Percentiles rank a stretch among this genome's conserved stretches.
phyloP scores from a whole-genome alignment of 2,329 filamentous ascomycete genomes.

The Verticillium isaacii region DNA sequence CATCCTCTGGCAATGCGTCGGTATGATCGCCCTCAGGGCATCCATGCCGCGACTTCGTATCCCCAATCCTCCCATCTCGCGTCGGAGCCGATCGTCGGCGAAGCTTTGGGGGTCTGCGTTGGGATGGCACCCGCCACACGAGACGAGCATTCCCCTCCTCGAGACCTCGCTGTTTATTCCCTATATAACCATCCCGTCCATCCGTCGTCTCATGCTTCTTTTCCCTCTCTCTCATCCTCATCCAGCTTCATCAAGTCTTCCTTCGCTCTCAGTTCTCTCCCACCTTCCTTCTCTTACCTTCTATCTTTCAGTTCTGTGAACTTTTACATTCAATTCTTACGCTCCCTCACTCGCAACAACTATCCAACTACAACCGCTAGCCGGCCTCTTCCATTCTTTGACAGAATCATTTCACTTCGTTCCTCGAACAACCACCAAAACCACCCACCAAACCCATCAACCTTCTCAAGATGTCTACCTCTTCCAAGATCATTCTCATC shows the following conservation, averaged over 20 bases:
- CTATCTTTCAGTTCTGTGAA: conserved; percentile 31
- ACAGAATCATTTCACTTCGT: conserved; percentile 8
- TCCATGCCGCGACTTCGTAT: background rate
- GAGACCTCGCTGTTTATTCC: background rate
- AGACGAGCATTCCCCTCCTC: background rate
- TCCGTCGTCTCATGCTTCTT: conserved; percentile 5
- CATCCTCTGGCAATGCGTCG: background rate
- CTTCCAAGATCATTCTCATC: conserved; percentile 35
- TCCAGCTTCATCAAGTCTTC: conserved; percentile 14
- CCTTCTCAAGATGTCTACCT: conserved; percentile 32
- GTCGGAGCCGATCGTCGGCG: background rate
- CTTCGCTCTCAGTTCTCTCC: conserved; percentile 9
- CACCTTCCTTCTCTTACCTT: conserved; percentile 21
- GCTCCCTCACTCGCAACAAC: conserved; percentile 15
- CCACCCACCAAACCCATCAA: background rate
- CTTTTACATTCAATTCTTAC: conserved; percentile 27
- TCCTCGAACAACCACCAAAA: background rate
- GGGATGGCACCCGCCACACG: background rate
- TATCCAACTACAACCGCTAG: conserved; percentile 15
- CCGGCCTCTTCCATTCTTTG: conserved; percentile 13
- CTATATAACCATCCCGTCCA: conserved; percentile 6
- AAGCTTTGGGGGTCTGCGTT: background rate
- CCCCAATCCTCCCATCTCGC: background rate
- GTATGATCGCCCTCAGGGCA: background rate
- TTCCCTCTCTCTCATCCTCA: conserved; percentile 11